Evolutionary conservation across 2,329 filamentous ascomycete species (phyloP), one percentile per base, ranked within the genome.

Genomic region (Trichoderma citrinoviride): DNA sequence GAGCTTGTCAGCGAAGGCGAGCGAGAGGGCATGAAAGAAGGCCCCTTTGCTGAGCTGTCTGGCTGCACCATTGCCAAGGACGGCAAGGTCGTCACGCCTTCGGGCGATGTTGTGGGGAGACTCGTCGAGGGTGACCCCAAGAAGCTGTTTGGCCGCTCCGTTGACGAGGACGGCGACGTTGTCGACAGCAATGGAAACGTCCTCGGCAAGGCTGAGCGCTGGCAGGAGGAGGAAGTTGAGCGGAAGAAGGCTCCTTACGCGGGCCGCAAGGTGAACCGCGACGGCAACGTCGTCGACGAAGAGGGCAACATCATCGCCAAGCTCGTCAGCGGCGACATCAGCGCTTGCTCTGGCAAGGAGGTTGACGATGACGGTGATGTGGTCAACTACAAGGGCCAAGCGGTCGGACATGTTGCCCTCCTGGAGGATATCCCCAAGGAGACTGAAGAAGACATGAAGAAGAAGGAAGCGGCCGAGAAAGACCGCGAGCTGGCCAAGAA

Each of bases 131-230:
- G 91, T 3, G 90, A 96, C 62, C 75, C 83, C 41, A 92, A 92
- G 82, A 80, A 82, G 58, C 83, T 96, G 1, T 85, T 88, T 43
- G 92, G 92, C 17, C 89, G 91, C 53, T 72, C 81, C 8, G 91
- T 95, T 19, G 92, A 95, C 65, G 88, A 92, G 67, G 91, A 96
- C 68, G 92, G 92, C 43, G 91, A 95, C 65, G 87, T 96, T 37
- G 82, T 90, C 64, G 92, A 95, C 80, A 88, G 87, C 75, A 93
- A 92, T 72, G 85, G 85, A 37, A 87, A 87, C 67, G 73, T 78
- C 1, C 74, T 87, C 2, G 85, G 84, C 29, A 82, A 83, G 67
- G 85, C 85, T 0, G 85, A 87, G 74, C 80, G 85, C 21, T 87
- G 84, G 84, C 82, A 85, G 69, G 83, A 85, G 71, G 78, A 79